Percentiles rank a stretch among this genome's conserved stretches.
phyloP scores from a whole-genome alignment of 768 basidiomycete species.

The Hygrocybe coccinea region DNA sequence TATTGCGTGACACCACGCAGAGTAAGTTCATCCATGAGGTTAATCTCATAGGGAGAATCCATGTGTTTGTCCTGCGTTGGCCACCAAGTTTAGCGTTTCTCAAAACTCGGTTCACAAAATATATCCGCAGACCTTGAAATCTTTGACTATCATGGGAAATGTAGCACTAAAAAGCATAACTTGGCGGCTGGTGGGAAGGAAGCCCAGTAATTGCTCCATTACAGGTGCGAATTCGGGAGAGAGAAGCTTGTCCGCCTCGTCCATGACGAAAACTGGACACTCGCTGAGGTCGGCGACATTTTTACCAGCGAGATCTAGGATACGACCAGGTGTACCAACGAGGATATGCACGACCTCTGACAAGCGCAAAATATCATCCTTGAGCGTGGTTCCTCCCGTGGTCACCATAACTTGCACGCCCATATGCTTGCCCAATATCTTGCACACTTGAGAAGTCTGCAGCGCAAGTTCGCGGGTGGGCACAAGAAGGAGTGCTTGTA shows the following conservation, averaged over 20 bases:
- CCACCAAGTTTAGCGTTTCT: slow-evolving; percentile 5
- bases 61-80: slow-evolving; percentile 83
- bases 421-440: slow-evolving; percentile 94
- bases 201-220: slow-evolving; percentile 90
- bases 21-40: slow-evolving; percentile 99
- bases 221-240: slow-evolving; percentile 97
- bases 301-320: slow-evolving; percentile 92
- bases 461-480: slow-evolving; percentile 98
- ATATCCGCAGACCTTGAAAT: slow-evolving; percentile 74
- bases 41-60: slow-evolving; percentile 93
- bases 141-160: slow-evolving; percentile 98
- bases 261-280: slow-evolving; percentile 98
- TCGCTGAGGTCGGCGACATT: slow-evolving; percentile 88
- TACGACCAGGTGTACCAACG: slow-evolving; percentile 94
- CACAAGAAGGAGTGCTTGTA: slow-evolving; percentile 94
- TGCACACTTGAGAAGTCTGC: slow-evolving; percentile 98
- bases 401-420: slow-evolving; percentile 97
- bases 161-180: slow-evolving; percentile 99
- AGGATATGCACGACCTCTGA: slow-evolving; percentile 90
- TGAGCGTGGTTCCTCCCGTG: slow-evolving; percentile 95
- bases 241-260: slow-evolving; percentile 97
- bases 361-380: slow-evolving; percentile 94
- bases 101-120: background rate
- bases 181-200: slow-evolving; percentile 80
- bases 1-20: slow-evolving; percentile 98